Evolutionary conservation across 2,329 filamentous ascomycete species (phyloP).

Genomic region (Diaporthe sp.): DNA sequence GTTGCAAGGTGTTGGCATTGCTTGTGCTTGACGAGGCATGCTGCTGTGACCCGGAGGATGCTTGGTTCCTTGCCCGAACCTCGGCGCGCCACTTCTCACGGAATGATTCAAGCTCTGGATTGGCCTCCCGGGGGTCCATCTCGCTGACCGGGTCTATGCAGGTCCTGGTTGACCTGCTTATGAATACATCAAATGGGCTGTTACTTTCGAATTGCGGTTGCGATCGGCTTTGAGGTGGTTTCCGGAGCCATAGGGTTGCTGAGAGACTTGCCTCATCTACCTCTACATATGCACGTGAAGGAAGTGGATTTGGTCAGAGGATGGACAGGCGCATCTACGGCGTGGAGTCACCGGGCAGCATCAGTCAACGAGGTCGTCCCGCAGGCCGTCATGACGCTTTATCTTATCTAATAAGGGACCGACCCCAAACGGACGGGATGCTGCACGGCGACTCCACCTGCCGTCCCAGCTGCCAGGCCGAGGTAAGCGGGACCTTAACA

Average conservation of each 20-base stretch:
- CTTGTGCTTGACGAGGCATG: neutral
- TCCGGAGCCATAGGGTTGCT: neutral
- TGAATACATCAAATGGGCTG: slow-evolving; percentile 24
- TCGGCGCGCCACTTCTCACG: slow-evolving; percentile 88
- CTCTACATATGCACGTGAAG: neutral
- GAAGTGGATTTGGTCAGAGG: neutral
- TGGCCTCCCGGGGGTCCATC: slow-evolving; percentile 52
- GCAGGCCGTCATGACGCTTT: slow-evolving; percentile 5
- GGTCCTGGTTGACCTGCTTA: slow-evolving; percentile 22
- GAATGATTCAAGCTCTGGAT: slow-evolving; percentile 86
- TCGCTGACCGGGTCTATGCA: neutral
- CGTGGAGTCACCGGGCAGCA: neutral
- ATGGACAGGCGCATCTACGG: neutral
- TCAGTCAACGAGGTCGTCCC: slow-evolving; percentile 3
- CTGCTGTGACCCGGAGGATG: slow-evolving; percentile 17
- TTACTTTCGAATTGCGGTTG: neutral
- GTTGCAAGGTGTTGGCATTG: slow-evolving; percentile 32
- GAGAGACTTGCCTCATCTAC: neutral
- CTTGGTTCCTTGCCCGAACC: slow-evolving; percentile 60
- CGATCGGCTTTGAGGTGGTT: neutral
- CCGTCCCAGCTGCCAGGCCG: neutral
- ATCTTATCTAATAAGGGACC: slow-evolving; percentile 31
- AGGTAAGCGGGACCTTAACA: neutral
- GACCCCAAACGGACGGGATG: neutral
- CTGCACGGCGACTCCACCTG: neutral